Percentiles rank a stretch among this genome's conserved stretches.
Conservation (phyloP, 805 yeast species). For the Candida patagonica region DNA sequence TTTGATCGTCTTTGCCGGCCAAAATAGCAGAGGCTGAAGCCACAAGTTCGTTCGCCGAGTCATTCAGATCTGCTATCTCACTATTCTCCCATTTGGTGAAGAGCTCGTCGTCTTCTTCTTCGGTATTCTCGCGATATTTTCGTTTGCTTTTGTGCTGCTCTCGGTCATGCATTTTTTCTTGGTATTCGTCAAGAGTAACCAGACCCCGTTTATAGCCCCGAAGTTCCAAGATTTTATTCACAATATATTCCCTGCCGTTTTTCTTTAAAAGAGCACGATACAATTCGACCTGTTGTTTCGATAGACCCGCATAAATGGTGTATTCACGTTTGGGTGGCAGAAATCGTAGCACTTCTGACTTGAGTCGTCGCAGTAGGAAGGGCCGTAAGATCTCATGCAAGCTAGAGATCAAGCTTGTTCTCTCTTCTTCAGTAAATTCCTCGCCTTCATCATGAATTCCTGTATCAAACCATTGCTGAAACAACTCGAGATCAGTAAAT, state of each 20-base stretch:
- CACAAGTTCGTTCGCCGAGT: slow-evolving; percentile 22
- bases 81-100: background rate
- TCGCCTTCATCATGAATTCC: slow-evolving; percentile 26
- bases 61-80: slow-evolving; percentile 3
- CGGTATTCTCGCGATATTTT: background rate
- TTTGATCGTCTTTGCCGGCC: slow-evolving; percentile 9
- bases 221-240: slow-evolving; percentile 20
- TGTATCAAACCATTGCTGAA: slow-evolving; percentile 92
- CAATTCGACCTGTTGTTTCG: slow-evolving; percentile 53
- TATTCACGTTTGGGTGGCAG: slow-evolving; percentile 90
- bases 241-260: slow-evolving; percentile 27
- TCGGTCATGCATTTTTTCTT: background rate
- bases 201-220: slow-evolving; percentile 7
- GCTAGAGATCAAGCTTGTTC: slow-evolving; percentile 45
- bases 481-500: slow-evolving; percentile 79
- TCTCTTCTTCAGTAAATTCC: slow-evolving; percentile 1
- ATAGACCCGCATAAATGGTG: slow-evolving; percentile 61
- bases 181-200: background rate
- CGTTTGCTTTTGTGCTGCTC: background rate
- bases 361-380: slow-evolving; percentile 72
- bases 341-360: slow-evolving; percentile 54
- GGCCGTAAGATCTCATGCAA: slow-evolving; percentile 86
- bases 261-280: slow-evolving; percentile 41
- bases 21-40: slow-evolving; percentile 15
- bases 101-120: slow-evolving; percentile 1